Evolutionary conservation across 2,329 filamentous ascomycete species (phyloP).

Genomic region (Sporothrix protearum): DNA sequence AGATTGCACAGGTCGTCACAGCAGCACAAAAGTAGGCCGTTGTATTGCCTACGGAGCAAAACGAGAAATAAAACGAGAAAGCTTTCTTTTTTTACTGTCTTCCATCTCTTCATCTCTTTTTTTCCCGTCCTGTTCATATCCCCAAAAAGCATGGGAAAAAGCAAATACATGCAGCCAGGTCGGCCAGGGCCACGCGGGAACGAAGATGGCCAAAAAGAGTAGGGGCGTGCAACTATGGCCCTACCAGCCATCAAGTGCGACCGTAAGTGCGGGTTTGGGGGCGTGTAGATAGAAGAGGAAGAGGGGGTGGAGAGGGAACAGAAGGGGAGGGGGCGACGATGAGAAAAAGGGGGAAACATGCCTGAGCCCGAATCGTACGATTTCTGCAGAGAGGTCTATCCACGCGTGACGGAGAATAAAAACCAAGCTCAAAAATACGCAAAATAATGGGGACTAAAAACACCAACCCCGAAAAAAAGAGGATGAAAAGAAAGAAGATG

Average conservation of each 20-base stretch:
- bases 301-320: slow-evolving; percentile 3
- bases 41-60: not conserved
- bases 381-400: slow-evolving; percentile 25
- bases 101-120: not conserved
- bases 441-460: not conserved
- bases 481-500: not conserved
- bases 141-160: not conserved
- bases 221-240: not conserved
- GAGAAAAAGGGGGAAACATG: slow-evolving; percentile 18
- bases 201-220: not conserved
- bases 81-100: no score
- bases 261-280: slow-evolving; percentile 9
- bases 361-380: slow-evolving; percentile 28
- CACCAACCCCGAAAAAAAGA: not conserved
- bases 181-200: not conserved
- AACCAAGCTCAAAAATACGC: slow-evolving; percentile 7
- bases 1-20: not conserved
- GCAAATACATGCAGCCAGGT: slow-evolving; percentile 1
- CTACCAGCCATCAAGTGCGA: not conserved
- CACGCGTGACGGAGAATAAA: slow-evolving; percentile 8
- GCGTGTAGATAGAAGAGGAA: not conserved
- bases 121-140: not conserved
- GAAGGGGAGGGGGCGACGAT: slow-evolving; percentile 9
- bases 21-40: not conserved
- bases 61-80: no score